Evolutionary conservation across 1,284 basidiomycete genomes (phyloP).

Genomic region (Amylostereum chailletii): DNA sequence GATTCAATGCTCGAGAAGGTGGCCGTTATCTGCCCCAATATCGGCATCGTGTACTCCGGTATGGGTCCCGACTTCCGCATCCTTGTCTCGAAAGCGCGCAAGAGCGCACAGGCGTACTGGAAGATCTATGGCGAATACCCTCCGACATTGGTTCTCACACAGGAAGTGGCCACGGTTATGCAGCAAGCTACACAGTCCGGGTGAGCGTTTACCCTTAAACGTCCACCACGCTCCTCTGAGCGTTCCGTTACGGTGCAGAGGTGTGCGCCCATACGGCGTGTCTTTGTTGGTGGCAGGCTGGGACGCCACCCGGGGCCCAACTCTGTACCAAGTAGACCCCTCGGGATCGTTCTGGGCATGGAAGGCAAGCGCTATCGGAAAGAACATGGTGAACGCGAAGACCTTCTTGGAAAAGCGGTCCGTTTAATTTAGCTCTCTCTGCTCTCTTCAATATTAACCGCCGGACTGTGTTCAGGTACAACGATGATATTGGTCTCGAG

Average conservation of each 20-base stretch:
- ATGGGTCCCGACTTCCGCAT: conserved; percentile 99
- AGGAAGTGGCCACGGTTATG: conserved; percentile 97
- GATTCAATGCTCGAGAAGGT: conserved; percentile 97
- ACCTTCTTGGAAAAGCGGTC: conserved; percentile 98
- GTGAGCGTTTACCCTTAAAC: conserved; percentile 37
- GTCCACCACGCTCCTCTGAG: conserved; percentile 15
- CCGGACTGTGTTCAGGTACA: conserved; percentile 60
- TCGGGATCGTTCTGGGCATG: conserved; percentile 99
- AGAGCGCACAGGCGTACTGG: conserved; percentile 98
- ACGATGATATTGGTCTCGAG: conserved; percentile 97
- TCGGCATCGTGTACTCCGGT: conserved; percentile 98
- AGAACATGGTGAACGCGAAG: conserved; percentile 99
- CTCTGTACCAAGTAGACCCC: conserved; percentile 97
- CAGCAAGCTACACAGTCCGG: conserved; percentile 98
- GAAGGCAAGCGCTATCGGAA: conserved; percentile 99
- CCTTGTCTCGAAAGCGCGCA: conserved; percentile 88
- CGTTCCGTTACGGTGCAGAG: conserved; percentile 40
- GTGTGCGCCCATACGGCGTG: conserved; percentile 96
- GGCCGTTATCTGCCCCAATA: conserved; percentile 94
- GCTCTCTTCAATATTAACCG: conserved; percentile 15
- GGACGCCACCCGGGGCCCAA: conserved; percentile 87
- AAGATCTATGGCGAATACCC: conserved; percentile 99
- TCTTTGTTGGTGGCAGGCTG: conserved; percentile 95
- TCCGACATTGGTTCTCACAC: conserved; percentile 92
- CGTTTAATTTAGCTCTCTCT: conserved; percentile 21